Percentiles rank a stretch among this genome's conserved stretches.
Evolutionary conservation across 257 asterid species (phyloP).

Genomic region (Lithospermum erythrorhizon): DNA sequence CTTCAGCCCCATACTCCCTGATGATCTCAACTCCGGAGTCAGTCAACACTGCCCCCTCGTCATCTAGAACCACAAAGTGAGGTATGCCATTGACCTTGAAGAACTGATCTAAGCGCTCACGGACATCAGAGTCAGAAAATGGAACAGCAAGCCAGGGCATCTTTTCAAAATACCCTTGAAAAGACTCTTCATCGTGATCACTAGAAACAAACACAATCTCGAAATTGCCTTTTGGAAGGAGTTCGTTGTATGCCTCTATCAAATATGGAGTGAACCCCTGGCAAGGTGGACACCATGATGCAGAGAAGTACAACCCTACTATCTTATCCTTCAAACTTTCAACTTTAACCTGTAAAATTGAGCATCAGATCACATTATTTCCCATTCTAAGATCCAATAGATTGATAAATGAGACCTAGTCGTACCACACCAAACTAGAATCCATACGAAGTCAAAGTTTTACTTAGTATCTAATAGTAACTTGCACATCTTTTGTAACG

Average conservation of each 20-base stretch:
- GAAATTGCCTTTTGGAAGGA: slow-evolving; percentile 35
- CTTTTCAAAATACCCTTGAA: slow-evolving; percentile 48
- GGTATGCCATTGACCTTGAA: slow-evolving; percentile 69
- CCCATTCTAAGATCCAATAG: too few relatives aligned
- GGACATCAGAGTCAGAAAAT: slow-evolving; percentile 55
- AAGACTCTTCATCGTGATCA: slow-evolving; percentile 54
- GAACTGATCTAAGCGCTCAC: slow-evolving; percentile 29
- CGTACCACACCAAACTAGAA: not conserved
- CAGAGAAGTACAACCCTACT: slow-evolving; percentile 77
- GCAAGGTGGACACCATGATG: slow-evolving; percentile 97
- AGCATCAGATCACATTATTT: not conserved
- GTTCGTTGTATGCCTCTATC: slow-evolving; percentile 54
- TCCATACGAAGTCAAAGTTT: too few relatives aligned
- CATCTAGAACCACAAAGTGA: slow-evolving; percentile 54
- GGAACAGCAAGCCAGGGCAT: slow-evolving; percentile 98
- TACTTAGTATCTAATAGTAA: too few relatives aligned
- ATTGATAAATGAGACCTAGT: too few relatives aligned
- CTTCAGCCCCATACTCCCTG: slow-evolving; percentile 53
- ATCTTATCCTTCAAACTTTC: slow-evolving; percentile 45
- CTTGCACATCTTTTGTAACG: too few relatives aligned
- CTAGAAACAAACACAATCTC: slow-evolving; percentile 65
- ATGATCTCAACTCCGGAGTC: slow-evolving; percentile 40
- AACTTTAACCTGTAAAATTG: slow-evolving; percentile 37
- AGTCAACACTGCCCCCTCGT: slow-evolving; percentile 42
- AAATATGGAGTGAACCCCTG: slow-evolving; percentile 56